Percentiles rank a stretch among this genome's conserved stretches.
Evolutionary conservation across 352 stramenopile genomes (phyloP).

Genomic region (Globisporangium takayamanum): DNA sequence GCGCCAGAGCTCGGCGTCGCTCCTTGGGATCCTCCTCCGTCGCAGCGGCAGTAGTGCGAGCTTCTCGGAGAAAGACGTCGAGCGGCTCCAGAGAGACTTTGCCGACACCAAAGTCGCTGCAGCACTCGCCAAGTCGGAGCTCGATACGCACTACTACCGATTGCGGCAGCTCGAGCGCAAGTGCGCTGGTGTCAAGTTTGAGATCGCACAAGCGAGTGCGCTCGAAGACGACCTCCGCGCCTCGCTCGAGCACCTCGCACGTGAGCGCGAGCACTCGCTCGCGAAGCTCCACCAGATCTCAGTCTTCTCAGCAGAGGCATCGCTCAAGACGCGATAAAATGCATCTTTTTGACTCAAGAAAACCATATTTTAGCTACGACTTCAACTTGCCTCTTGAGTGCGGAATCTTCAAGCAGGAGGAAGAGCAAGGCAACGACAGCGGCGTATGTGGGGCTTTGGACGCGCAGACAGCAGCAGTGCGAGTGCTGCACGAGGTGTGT

Average conservation of each 20-base stretch:
- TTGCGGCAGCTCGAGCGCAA: constrained; percentile 56
- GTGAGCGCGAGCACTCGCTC: constrained; percentile 35
- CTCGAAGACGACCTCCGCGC: constrained; percentile 60
- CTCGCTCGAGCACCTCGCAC: constrained; percentile 42
- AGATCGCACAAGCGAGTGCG: constrained; percentile 50
- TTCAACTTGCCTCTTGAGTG: constrained; percentile 13
- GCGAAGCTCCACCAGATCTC: constrained; percentile 60
- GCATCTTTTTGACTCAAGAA: not conserved
- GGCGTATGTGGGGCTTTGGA: constrained; percentile 8
- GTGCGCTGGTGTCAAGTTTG: constrained; percentile 50
- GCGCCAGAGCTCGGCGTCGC: constrained; percentile 17
- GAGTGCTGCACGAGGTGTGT: constrained; percentile 1
- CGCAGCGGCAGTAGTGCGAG: constrained; percentile 11
- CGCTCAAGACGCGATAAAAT: constrained; percentile 1
- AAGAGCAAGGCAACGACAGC: not conserved
- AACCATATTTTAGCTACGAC: constrained; percentile 2
- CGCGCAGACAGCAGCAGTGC: not conserved
- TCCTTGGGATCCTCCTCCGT: constrained; percentile 16
- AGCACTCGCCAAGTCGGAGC: constrained; percentile 46
- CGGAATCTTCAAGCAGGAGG: not conserved
- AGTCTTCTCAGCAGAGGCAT: constrained; percentile 30
- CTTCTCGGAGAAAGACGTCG: constrained; percentile 47
- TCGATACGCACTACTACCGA: constrained; percentile 54
- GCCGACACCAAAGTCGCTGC: constrained; percentile 58
- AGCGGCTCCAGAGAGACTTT: constrained; percentile 55